phyloP scores from a whole-genome alignment of 2,329 filamentous ascomycete genomes.

The Sphaerulina populicola region DNA sequence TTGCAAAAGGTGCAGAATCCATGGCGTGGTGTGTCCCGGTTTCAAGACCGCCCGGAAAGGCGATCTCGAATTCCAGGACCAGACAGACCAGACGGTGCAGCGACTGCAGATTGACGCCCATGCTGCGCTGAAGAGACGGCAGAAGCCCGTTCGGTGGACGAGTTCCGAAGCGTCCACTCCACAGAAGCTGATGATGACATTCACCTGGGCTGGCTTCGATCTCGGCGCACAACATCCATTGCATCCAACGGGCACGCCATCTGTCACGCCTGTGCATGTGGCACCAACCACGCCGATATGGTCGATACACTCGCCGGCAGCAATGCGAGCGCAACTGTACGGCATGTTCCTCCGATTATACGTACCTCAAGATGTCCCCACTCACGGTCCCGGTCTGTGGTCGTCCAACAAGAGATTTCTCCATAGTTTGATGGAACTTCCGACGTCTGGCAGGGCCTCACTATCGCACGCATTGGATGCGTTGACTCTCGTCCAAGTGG shows the following conservation, averaged over 20 bases:
- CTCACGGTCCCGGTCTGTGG: slow-evolving; percentile 1
- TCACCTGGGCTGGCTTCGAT: slow-evolving; percentile 1
- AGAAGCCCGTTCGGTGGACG: neutral
- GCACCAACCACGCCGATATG: neutral
- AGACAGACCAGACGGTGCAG: slow-evolving; percentile 20
- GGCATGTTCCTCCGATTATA: slow-evolving; percentile 23
- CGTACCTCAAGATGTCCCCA: slow-evolving; percentile 16
- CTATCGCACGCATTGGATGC: slow-evolving; percentile 24
- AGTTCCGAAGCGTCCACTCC: neutral
- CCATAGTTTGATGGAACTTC: slow-evolving; percentile 10
- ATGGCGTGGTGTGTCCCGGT: slow-evolving; percentile 26
- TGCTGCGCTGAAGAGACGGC: neutral
- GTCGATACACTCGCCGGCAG: slow-evolving; percentile 6
- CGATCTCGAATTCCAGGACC: slow-evolving; percentile 24
- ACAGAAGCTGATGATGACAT: slow-evolving; percentile 4
- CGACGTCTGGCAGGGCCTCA: slow-evolving; percentile 8
- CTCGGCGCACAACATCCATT: neutral
- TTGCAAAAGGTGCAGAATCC: slow-evolving; percentile 24
- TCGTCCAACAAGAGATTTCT: slow-evolving; percentile 16
- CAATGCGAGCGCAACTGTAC: slow-evolving; percentile 12
- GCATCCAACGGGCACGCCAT: neutral
- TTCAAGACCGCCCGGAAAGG: slow-evolving; percentile 19
- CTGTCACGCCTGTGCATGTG: neutral
- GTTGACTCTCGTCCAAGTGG: slow-evolving; percentile 24
- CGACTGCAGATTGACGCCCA: slow-evolving; percentile 1